phyloP scores from a whole-genome alignment of 345 rosid species.

The Eucalyptus albens region DNA sequence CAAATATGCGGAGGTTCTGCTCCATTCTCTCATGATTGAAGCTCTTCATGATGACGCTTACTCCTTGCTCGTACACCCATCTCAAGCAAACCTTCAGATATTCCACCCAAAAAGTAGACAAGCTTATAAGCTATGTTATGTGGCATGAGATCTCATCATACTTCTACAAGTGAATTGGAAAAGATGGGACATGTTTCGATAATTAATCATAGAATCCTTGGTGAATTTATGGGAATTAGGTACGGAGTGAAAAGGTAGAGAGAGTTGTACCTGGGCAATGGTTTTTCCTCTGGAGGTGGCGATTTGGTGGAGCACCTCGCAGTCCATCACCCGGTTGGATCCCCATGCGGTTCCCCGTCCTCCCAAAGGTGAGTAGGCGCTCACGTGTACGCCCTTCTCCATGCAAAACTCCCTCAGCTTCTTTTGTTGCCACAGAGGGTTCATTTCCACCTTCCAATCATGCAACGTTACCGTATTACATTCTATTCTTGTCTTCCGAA shows the following conservation, averaged over 20 bases:
- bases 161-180: not conserved
- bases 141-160: not conserved
- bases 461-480: not conserved
- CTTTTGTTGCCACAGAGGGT: slow-evolving; percentile 16
- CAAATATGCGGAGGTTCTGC: slow-evolving; percentile 5
- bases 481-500: not conserved
- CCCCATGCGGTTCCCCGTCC: slow-evolving; percentile 13
- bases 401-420: slow-evolving; percentile 11
- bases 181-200: not conserved
- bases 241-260: not conserved
- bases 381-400: not conserved
- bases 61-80: slow-evolving; percentile 5
- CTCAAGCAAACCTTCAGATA: not conserved
- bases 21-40: slow-evolving; percentile 3
- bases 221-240: not conserved
- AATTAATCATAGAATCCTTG: not conserved
- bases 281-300: slow-evolving; percentile 5
- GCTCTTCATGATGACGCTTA: slow-evolving; percentile 1
- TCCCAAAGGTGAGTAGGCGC: slow-evolving; percentile 17
- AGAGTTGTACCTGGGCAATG: slow-evolving; percentile 7
- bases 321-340: slow-evolving; percentile 1
- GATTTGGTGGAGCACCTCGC: slow-evolving; percentile 1
- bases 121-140: not conserved
- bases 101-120: not conserved
- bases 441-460: slow-evolving; percentile 18